Evolutionary conservation across 179 eudicot genomes (phyloP).

Genomic region (Nepenthes alata): DNA sequence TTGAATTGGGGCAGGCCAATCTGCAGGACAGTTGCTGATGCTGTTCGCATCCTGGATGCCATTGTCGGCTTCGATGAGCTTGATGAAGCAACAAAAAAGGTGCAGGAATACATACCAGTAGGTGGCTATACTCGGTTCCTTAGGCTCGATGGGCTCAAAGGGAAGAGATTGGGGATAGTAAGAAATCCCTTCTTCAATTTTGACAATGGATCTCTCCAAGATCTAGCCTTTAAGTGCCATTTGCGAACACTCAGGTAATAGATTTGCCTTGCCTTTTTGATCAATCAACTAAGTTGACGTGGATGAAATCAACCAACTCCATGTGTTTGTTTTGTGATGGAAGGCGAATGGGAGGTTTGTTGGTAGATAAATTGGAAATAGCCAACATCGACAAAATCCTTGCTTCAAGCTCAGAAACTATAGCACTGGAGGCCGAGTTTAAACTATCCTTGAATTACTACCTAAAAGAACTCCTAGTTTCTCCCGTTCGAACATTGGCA

Average conservation of each 20-base stretch:
- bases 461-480: conserved; percentile 22
- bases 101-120: conserved; percentile 29
- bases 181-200: conserved; percentile 19
- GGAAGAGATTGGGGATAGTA: conserved; percentile 37
- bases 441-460: conserved; percentile 35
- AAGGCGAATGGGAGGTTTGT: no score
- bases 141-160: conserved; percentile 37
- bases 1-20: conserved; percentile 24
- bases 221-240: conserved; percentile 18
- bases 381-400: conserved; percentile 19
- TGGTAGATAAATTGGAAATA: conserved; percentile 31
- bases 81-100: conserved; percentile 38
- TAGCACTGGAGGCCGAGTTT: conserved; percentile 27
- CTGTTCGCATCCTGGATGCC: conserved; percentile 42
- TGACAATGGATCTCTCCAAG: conserved; percentile 3
- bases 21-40: conserved; percentile 48
- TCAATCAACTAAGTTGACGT: no score
- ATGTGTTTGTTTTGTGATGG: no score
- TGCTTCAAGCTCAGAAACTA: conserved; percentile 11
- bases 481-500: conserved; percentile 32
- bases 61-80: conserved; percentile 38
- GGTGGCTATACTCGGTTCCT: conserved; percentile 52
- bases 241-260: conserved; percentile 32
- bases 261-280: no score
- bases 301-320: no score